These are phyloP conservation scores for Przewalskia tangutica DNA, from an alignment of 257 asterid genomes.

Conservation along the genomic window DNA sequence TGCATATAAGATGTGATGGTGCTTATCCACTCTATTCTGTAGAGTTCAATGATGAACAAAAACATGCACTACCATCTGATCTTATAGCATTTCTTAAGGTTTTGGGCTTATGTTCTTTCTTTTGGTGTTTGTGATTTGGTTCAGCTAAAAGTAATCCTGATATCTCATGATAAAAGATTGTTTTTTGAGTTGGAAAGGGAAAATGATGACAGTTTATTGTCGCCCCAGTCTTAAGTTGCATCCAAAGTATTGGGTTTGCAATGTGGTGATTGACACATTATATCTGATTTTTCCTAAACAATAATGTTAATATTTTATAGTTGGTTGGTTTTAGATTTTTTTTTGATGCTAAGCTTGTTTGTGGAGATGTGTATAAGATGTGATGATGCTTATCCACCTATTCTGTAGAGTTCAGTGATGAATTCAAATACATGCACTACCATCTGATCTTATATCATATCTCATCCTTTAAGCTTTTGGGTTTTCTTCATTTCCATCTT, in stretches of 20 bases:
- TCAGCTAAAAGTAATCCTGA: too few species aligned
- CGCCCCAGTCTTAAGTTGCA: conserved; percentile 2
- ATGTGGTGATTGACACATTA: conserved; percentile 27
- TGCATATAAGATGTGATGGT: conserved; percentile 24
- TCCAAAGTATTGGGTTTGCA: conserved; percentile 10
- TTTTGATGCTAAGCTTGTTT: not conserved
- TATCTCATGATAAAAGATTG: not conserved
- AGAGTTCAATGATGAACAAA: conserved; percentile 43
- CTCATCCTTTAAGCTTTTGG: not conserved
- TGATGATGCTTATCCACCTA: conserved; percentile 42
- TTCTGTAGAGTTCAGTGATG: conserved; percentile 56
- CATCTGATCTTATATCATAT: conserved; percentile 55
- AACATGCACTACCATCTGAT: conserved; percentile 92
- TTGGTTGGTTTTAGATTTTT: not conserved
- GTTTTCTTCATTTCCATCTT: not conserved
- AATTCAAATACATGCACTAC: conserved; percentile 59
- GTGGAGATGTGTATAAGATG: not conserved
- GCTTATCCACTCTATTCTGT: conserved; percentile 41
- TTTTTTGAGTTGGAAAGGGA: not conserved
- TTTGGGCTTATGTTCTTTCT: not conserved
- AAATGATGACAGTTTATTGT: conserved; percentile 22
- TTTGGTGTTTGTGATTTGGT: not conserved
- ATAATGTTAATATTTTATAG: too few species aligned
- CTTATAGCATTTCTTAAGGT: conserved; percentile 13
- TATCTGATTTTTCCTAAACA: conserved; percentile 17